Evolutionary conservation across 2,329 filamentous ascomycete species (phyloP).

Genomic region (Teratosphaeria nubilosa): DNA sequence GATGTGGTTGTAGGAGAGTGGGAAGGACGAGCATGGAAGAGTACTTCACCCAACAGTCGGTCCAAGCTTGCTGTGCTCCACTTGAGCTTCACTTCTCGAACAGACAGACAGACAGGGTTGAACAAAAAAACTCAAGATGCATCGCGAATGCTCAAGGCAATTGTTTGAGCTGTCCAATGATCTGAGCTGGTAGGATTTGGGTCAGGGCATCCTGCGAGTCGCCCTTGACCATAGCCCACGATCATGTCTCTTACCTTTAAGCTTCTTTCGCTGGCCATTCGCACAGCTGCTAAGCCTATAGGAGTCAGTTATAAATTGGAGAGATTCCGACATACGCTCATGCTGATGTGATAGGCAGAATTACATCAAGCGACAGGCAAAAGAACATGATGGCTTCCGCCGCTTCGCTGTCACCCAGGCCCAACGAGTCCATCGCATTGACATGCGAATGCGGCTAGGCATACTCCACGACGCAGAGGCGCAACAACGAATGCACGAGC

Average conservation of each 20-base stretch:
- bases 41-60: not conserved
- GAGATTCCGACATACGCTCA: not conserved
- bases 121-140: not conserved
- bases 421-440: slow-evolving; percentile 53
- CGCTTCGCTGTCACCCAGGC: slow-evolving; percentile 51
- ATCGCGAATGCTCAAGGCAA: not conserved
- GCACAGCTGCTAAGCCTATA: slow-evolving; percentile 58
- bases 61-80: not conserved
- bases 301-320: slow-evolving; percentile 40
- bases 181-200: not conserved
- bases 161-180: not conserved
- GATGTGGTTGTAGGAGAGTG: too few species aligned
- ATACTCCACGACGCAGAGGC: slow-evolving; percentile 52
- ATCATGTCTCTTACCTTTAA: slow-evolving; percentile 56
- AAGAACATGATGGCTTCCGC: slow-evolving; percentile 58
- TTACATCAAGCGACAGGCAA: slow-evolving; percentile 56
- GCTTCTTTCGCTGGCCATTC: slow-evolving; percentile 53
- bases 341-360: slow-evolving; percentile 38
- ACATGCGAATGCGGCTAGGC: slow-evolving; percentile 59
- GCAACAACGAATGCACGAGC: slow-evolving; percentile 41
- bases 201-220: not conserved
- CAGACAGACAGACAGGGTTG: not conserved
- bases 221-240: not conserved
- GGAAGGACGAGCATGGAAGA: too few species aligned
- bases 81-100: not conserved